These are phyloP conservation scores for Rhizophagus sp. DNA, from an alignment of 192 early-diverging fungal species.

Conservation along the genomic window DNA sequence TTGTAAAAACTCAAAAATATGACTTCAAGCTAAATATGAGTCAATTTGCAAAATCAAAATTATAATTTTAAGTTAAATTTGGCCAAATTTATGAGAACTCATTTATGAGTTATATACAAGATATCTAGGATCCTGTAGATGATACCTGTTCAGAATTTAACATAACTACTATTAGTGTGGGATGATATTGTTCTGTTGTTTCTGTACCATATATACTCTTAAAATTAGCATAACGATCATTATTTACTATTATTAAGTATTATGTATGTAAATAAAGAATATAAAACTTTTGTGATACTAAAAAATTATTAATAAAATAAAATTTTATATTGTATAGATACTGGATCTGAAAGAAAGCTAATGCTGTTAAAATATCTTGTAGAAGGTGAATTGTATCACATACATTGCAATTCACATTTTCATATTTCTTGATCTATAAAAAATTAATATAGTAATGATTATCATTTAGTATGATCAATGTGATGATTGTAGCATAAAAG, in stretches of 20 bases:
- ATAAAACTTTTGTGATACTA: too few species aligned
- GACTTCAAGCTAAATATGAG: too few species aligned
- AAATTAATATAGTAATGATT: too few species aligned
- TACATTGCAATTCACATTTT: neutral
- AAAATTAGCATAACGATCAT: neutral
- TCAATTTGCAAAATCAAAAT: too few species aligned
- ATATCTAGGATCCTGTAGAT: too few species aligned
- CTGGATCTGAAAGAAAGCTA: neutral
- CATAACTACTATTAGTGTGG: neutral
- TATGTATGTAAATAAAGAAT: too few species aligned
- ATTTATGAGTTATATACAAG: too few species aligned
- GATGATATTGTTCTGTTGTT: neutral
- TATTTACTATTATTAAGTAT: neutral
- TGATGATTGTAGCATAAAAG: too few species aligned
- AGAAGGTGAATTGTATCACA: neutral
- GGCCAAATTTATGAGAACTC: too few species aligned
- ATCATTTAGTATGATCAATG: too few species aligned
- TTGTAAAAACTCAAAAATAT: too few species aligned
- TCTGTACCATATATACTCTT: neutral
- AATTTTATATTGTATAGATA: neutral
- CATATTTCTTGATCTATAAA: neutral
- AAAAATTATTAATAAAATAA: neutral
- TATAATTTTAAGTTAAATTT: too few species aligned
- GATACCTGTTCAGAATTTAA: neutral
- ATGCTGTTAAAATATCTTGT: neutral